Base-by-base conservation (phyloP, 169 alveolate genomes). In the Eimeria maxima region DNA sequence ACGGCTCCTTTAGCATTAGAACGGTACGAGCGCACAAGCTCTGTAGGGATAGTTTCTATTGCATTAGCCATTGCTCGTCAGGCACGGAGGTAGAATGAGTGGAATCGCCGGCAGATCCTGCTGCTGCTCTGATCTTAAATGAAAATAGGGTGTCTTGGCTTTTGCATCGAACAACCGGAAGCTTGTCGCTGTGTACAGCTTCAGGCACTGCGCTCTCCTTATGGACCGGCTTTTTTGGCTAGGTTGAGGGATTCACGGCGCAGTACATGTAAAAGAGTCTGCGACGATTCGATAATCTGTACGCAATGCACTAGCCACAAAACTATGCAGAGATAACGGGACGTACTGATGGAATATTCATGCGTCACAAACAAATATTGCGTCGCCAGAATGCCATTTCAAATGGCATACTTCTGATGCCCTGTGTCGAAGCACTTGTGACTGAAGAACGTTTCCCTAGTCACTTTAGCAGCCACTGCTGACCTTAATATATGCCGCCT, bases 201-300 rank as follows among this genome's bases (percentile, higher is more conserved):
- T 60, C 20, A 5, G 4, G 45, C 45, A 69, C 20, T 29, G 10
- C 44, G 6, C 14, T 78, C 20, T 47, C 60, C 65, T 33, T 33
- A 84, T 27, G 92, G 92, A 33, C 92, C 92, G 83, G 80, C 87
- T n/a, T 91, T 91, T 88, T 91, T 91, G 24, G 95, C 95, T 86
- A 98, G 55, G 95, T 97, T 97, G 27, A 97, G 98, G 0, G 98
- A 96, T 95, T 98, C 99, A 81, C 99, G 97, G 96, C 98, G 98
- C 33, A 98, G 95, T 44, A 98, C 99, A 88, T 98, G 99, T 69
- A 98, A 96, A 80, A 98, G 97, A 6, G 99, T 98, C 97, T 98
- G 99, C 67, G 98, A 97, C n/a, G 99, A 98, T 95, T 98, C 99
- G 86, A 98, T 96, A 90, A 98, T 98, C 97, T 98, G 95, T 0